Conservation (phyloP, 139 green algal genomes). For the Chlamydomonas applanata region DNA sequence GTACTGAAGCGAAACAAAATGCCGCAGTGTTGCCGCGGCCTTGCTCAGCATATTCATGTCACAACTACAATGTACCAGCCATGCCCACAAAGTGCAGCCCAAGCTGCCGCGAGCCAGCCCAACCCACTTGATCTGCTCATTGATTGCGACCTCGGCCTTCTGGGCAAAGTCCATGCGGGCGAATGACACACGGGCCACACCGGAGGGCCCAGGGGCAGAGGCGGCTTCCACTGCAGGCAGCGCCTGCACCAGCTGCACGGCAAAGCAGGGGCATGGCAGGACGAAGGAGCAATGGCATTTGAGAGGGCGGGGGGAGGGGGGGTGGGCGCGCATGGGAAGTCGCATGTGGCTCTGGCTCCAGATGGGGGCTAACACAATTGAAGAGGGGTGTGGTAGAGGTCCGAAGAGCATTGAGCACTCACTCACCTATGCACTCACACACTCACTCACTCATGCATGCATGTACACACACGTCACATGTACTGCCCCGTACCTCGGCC, state of each 20-base stretch:
- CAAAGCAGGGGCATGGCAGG: background rate
- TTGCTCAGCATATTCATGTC: no score
- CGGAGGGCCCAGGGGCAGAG: constrained; percentile 5
- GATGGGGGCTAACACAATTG: no score
- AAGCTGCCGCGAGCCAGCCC: no score
- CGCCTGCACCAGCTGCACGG: background rate
- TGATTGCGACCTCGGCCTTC: constrained; percentile 78
- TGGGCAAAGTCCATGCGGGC: constrained; percentile 61
- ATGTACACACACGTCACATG: background rate
- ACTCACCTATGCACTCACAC: no score
- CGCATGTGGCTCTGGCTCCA: background rate
- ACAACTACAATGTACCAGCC: no score
- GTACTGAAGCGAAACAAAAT: no score
- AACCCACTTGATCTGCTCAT: constrained; percentile 91
- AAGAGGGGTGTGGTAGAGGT: no score
- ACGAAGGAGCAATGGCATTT: background rate
- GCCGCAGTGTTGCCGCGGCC: no score
- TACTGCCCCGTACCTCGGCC: background rate
- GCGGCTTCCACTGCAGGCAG: background rate
- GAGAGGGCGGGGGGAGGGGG: background rate
- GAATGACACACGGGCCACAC: constrained; percentile 47
- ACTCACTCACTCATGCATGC: background rate
- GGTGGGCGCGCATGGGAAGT: background rate
- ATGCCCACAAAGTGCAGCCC: no score
- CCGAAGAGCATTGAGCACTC: no score